Base-by-base conservation (phyloP, 768 basidiomycete species). In the Dictyophora rubrovolvata region DNA sequence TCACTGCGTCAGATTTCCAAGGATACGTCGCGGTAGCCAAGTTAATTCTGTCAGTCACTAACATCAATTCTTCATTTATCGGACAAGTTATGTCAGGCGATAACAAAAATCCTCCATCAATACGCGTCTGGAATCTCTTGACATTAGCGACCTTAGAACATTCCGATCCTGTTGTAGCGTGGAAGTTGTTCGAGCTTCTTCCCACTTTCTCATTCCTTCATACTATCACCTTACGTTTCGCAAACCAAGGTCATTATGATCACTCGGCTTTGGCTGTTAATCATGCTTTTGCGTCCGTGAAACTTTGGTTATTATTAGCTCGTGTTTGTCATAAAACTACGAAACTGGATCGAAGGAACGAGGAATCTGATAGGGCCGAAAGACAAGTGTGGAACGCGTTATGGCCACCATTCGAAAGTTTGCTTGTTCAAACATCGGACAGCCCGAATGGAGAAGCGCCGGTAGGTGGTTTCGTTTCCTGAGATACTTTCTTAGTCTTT, bases 351-450 rank as follows among this genome's bases (percentile, higher is more conserved):
- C 69, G 67, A n/a, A 72, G 73, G 56, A 63, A 62, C 34, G 61
- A 53, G 42, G 20, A 56, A n/a, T 49, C 57, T 18, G 60, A 55
- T 33, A 37, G 36, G 11, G 50, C 54, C 54, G 55, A 70, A 67
- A 69, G 73, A 46, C 71, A 69, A 47, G 75, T 88, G 10, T 90
- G 87, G 87, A 87, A 86, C 64, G 84, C 87, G 64, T 67, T 90
- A 8, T 90, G 86, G 87, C 80, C 85, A 1, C 77, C 83, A 1
- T 87, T 86, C 57, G 84, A 84, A 63, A 69, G 69, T 12, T 72
- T 86, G 36, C 65, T 84, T 14, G 65, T 71, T 46, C 72, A 75
- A 1, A 72, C 86, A 42, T 80, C 63, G 3, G 82, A 82, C 58
- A 70, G 71, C 16, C 73, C 73, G 54, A 70, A 71, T 35, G 76